These are phyloP conservation scores for Colletotrichum euphorbiae DNA, from an alignment of 2,329 filamentous ascomycete genomes.

Conservation along the genomic window DNA sequence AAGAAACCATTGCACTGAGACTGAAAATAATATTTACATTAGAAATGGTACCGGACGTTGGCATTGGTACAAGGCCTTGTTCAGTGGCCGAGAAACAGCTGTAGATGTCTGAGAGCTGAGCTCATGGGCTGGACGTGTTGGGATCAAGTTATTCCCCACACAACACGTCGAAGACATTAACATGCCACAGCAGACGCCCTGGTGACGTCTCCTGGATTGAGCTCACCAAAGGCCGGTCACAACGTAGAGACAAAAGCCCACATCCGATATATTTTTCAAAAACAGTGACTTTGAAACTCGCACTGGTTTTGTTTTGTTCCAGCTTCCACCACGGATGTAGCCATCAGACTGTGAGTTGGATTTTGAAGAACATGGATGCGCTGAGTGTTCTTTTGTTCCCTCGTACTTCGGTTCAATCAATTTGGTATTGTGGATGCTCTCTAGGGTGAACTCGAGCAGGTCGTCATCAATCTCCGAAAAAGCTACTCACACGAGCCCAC, in stretches of 20 bases:
- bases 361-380: no score
- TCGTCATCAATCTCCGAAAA: not conserved
- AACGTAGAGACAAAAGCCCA: constrained; percentile 6
- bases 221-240: not conserved
- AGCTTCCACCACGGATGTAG: no score
- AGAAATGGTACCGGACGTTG: no score
- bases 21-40: no score
- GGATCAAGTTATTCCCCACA: no score
- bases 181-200: not conserved
- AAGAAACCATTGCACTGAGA: no score
- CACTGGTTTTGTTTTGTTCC: not conserved
- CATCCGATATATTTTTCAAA: not conserved
- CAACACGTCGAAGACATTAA: no score
- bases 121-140: no score
- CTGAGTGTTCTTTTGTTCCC: not conserved
- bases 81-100: no score
- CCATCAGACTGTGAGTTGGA: not conserved
- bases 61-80: no score
- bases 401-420: no score
- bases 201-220: not conserved
- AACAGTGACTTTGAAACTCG: not conserved
- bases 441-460: not conserved
- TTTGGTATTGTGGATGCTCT: not conserved
- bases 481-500: not conserved
- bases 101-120: no score